Base-by-base conservation (phyloP, 2,329 filamentous ascomycete species). In the Claviceps maximensis region DNA sequence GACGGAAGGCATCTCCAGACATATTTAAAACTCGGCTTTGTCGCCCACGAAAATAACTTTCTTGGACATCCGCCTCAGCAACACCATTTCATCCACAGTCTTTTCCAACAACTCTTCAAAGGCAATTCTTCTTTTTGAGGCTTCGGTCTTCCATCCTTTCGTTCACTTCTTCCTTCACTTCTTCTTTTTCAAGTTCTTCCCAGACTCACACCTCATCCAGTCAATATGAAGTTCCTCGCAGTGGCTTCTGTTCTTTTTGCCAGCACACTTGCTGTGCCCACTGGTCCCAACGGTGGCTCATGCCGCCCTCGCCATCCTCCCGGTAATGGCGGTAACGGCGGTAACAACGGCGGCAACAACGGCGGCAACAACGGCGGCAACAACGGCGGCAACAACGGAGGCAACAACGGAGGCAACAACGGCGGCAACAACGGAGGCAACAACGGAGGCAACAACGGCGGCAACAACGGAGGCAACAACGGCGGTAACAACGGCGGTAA, bases 151-250 rank as follows among this genome's bases (percentile, higher is more conserved):
- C 27, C 41, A 45, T 50, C 29, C 47, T 25, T 41, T 54, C 36
- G 40, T 40, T 49, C 4, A 23, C 41, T 23, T 12, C n/a, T 12
- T 23, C 6, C 12, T n/a, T n/a, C n/a, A n/a, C n/a, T n/a, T n/a
- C n/a, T n/a, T n/a, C n/a, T n/a, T n/a, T n/a, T n/a, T n/a, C n/a
- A n/a, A n/a, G n/a, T n/a, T n/a, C n/a, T n/a, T n/a, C n/a, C n/a
- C n/a, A n/a, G n/a, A n/a, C n/a, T n/a, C n/a, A n/a, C n/a, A n/a
- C n/a, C n/a, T n/a, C n/a, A n/a, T 13, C 15, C 5, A 12, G 21
- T 41, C 47, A 58, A 51, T 23, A 59, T 59, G 57, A 53, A 57
- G 53, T 57, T 57, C 51, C 45, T 58, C 47, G 47, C 49, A 12
- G 52, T 49, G 25, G 52, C 56, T 19, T 40, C 56, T 23, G 46